Evolutionary conservation across 2,329 filamentous ascomycete species (phyloP).

Genomic region (Ceratocystis cubensis): DNA sequence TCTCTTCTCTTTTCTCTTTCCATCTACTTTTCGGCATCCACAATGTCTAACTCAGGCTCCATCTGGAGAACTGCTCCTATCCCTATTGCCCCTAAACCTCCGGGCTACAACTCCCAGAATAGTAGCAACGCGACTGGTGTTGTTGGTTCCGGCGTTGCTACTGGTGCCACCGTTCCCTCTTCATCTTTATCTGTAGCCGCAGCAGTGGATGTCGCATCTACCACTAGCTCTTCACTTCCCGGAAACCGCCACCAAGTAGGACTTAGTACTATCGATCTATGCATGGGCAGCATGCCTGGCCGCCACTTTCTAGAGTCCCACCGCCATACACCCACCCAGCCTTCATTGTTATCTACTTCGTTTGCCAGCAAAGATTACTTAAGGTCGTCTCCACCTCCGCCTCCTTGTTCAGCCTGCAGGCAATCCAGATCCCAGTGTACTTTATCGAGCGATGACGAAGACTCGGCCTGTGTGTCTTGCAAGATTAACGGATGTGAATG

Average conservation of each 20-base stretch:
- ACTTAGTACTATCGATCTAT: conserved; percentile 37
- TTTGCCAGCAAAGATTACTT: conserved; percentile 32
- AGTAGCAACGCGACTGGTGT: not conserved
- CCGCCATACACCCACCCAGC: conserved; percentile 1
- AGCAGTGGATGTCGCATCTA: not conserved
- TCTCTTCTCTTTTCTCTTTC: not conserved
- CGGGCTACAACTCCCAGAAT: conserved; percentile 26
- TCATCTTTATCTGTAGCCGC: not conserved
- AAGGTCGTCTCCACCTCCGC: conserved; percentile 24
- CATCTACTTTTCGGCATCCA: conserved; percentile 24
- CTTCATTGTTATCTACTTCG: conserved; percentile 28
- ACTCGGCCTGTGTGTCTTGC: conserved; percentile 60
- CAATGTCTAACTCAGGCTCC: conserved; percentile 40
- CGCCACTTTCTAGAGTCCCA: conserved; percentile 18
- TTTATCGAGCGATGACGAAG: conserved; percentile 57
- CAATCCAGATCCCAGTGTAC: conserved; percentile 61
- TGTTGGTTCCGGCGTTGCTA: conserved; percentile 30
- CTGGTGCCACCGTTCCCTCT: not conserved
- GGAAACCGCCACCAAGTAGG: conserved; percentile 33
- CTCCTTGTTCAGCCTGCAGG: conserved; percentile 60
- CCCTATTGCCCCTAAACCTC: conserved; percentile 51
- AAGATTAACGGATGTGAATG: conserved; percentile 67
- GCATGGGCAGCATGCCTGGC: conserved; percentile 35
- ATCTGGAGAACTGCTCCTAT: conserved; percentile 52
- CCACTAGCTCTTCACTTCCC: conserved; percentile 18